phyloP scores from a whole-genome alignment of 2,329 filamentous ascomycete genomes.

The Stachybotrys echinatus region DNA sequence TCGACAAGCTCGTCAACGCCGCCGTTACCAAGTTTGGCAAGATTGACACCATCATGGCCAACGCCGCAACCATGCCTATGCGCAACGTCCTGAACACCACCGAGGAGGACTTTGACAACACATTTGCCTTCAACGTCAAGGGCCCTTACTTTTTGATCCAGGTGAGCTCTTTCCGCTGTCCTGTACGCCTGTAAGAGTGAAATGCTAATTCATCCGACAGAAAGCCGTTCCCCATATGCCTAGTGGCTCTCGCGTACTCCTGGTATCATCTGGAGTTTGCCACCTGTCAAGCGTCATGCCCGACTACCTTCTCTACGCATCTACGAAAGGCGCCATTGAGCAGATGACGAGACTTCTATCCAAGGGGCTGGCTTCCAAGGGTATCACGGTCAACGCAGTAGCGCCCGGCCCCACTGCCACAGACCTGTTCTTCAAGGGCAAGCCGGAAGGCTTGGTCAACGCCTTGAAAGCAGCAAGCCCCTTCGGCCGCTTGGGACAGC shows the following conservation, averaged over 20 bases:
- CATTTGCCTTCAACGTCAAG: slow-evolving; percentile 51
- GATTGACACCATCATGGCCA: slow-evolving; percentile 55
- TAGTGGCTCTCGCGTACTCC: slow-evolving; percentile 41
- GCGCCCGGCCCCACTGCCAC: slow-evolving; percentile 44
- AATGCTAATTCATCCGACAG: slow-evolving; percentile 18
- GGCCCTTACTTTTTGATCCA: slow-evolving; percentile 48
- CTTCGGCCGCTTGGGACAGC: slow-evolving; percentile 12
- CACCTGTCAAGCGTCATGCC: slow-evolving; percentile 32
- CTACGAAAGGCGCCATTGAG: slow-evolving; percentile 55
- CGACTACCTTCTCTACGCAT: slow-evolving; percentile 45
- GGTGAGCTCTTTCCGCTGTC: slow-evolving; percentile 15
- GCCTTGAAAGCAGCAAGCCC: slow-evolving; percentile 21
- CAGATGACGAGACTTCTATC: slow-evolving; percentile 50
- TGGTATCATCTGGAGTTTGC: slow-evolving; percentile 41
- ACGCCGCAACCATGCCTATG: slow-evolving; percentile 47
- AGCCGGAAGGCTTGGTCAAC: slow-evolving; percentile 39
- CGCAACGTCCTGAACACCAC: slow-evolving; percentile 42
- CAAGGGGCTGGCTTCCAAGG: slow-evolving; percentile 48
- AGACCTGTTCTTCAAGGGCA: slow-evolving; percentile 48
- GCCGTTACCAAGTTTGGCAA: slow-evolving; percentile 45
- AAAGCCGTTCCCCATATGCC: slow-evolving; percentile 47
- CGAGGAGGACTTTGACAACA: slow-evolving; percentile 44
- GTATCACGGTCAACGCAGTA: slow-evolving; percentile 41
- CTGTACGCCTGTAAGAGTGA: background rate
- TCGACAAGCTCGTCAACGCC: slow-evolving; percentile 42